Conservation (phyloP, 2,329 filamentous ascomycete genomes). For the Anthostomella pinea region DNA sequence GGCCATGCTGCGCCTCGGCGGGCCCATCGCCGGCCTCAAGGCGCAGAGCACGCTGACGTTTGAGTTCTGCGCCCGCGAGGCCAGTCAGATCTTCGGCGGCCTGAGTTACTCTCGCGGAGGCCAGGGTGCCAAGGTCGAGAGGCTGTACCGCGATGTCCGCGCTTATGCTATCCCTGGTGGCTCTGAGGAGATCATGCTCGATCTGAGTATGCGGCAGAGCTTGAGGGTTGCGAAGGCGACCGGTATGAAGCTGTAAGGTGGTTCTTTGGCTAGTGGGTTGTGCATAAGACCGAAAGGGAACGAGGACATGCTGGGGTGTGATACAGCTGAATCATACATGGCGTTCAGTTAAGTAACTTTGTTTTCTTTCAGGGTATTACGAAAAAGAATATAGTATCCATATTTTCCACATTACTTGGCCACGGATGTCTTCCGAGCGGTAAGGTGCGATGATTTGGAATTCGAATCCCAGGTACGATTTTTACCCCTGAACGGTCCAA, state of each 20-base stretch:
- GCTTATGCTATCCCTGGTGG: slow-evolving; percentile 96
- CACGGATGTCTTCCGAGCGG: too few species aligned
- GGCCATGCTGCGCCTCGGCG: slow-evolving; percentile 93
- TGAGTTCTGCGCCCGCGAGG: slow-evolving; percentile 96
- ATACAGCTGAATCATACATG: too few species aligned
- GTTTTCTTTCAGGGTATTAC: too few species aligned
- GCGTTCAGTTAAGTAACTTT: too few species aligned
- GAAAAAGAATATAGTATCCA: too few species aligned
- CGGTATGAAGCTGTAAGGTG: slow-evolving; percentile 85
- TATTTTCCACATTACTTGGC: too few species aligned
- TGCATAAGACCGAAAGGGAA: too few species aligned
- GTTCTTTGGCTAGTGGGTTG: background rate
- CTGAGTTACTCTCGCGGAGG: slow-evolving; percentile 89
- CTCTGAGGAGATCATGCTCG: slow-evolving; percentile 97
- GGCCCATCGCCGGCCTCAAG: slow-evolving; percentile 90
- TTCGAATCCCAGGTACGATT: too few species aligned
- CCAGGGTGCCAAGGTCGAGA: slow-evolving; percentile 92
- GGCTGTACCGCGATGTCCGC: slow-evolving; percentile 89
- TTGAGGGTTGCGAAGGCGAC: slow-evolving; percentile 84
- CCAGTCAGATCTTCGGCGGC: slow-evolving; percentile 95
- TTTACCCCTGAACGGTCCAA: too few species aligned
- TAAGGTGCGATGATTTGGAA: too few species aligned
- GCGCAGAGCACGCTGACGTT: slow-evolving; percentile 92
- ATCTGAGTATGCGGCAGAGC: slow-evolving; percentile 89
- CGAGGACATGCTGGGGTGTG: too few species aligned